Evolutionary conservation across 2,329 filamentous ascomycete genomes (phyloP).

Genomic region (Pseudogymnoascus sp.): DNA sequence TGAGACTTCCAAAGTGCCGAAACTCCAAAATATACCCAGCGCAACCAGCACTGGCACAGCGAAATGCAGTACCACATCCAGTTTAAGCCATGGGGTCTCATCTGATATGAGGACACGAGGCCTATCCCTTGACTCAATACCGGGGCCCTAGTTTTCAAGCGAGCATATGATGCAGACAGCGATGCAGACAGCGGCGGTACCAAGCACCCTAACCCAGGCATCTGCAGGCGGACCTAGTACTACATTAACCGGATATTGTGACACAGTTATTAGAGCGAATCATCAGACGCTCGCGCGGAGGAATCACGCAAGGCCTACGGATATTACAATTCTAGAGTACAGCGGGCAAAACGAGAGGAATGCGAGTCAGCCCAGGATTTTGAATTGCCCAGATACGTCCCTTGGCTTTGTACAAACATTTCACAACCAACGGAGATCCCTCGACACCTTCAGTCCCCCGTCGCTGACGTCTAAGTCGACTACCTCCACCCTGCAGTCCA

Average conservation of each 20-base stretch:
- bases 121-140: too few relatives aligned
- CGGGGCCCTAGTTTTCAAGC: too few relatives aligned
- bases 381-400: background rate
- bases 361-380: background rate
- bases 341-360: background rate
- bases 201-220: too few relatives aligned
- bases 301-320: background rate
- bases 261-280: background rate
- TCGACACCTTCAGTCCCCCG: background rate
- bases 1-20: background rate
- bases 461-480: background rate
- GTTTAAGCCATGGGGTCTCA: too few relatives aligned
- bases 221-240: too few relatives aligned
- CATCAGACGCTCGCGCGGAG: background rate
- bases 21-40: background rate
- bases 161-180: too few relatives aligned
- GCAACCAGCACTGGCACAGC: too few relatives aligned
- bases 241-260: slow-evolving; percentile 45
- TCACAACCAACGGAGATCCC: background rate
- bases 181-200: too few relatives aligned
- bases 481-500: background rate
- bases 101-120: too few relatives aligned
- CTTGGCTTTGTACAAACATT: background rate
- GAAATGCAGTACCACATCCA: too few relatives aligned
- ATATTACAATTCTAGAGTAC: background rate